Percentiles rank a stretch among this genome's conserved stretches.
These are phyloP conservation scores for Talaromyces sp. DNA, from an alignment of 2,329 filamentous ascomycete species.

Conservation along the genomic window DNA sequence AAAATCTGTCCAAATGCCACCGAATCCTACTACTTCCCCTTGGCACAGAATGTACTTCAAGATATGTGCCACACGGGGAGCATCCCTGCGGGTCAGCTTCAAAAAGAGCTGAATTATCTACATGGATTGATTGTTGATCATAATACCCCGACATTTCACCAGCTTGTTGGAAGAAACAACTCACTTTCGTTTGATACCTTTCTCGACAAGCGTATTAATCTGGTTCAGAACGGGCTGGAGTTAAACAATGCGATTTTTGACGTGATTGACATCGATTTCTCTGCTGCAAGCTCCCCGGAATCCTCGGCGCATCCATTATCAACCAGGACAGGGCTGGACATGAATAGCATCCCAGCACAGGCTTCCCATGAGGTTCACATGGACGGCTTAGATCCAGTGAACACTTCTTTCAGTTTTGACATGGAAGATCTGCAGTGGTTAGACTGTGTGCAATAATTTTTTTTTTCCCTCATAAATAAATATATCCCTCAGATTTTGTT, in stretches of 20 bases:
- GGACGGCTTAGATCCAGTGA: background rate
- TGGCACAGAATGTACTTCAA: slow-evolving; percentile 1
- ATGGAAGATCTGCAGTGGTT: slow-evolving; percentile 3
- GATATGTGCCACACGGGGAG: slow-evolving; percentile 5
- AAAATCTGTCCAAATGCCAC: background rate
- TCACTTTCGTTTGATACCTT: too few species aligned
- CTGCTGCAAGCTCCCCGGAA: background rate
- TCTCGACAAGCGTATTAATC: background rate
- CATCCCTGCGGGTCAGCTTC: slow-evolving; percentile 4
- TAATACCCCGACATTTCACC: background rate
- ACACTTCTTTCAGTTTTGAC: slow-evolving; percentile 3
- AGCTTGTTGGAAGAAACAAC: background rate
- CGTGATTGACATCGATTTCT: background rate
- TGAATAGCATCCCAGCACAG: too few species aligned
- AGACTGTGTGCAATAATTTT: slow-evolving; percentile 4
- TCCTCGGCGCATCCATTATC: background rate
- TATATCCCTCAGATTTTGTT: too few species aligned
- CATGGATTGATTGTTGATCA: background rate
- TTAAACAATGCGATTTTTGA: background rate
- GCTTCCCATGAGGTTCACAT: background rate
- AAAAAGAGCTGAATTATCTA: slow-evolving; percentile 1
- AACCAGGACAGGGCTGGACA: background rate
- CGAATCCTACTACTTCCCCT: background rate
- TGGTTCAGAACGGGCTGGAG: background rate
- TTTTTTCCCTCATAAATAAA: too few species aligned